Percentiles rank a stretch among this genome's conserved stretches.
Evolutionary conservation across 225 moss, liverwort and hornwort genomes (phyloP).

Genomic region (Marchantia polymorpha): DNA sequence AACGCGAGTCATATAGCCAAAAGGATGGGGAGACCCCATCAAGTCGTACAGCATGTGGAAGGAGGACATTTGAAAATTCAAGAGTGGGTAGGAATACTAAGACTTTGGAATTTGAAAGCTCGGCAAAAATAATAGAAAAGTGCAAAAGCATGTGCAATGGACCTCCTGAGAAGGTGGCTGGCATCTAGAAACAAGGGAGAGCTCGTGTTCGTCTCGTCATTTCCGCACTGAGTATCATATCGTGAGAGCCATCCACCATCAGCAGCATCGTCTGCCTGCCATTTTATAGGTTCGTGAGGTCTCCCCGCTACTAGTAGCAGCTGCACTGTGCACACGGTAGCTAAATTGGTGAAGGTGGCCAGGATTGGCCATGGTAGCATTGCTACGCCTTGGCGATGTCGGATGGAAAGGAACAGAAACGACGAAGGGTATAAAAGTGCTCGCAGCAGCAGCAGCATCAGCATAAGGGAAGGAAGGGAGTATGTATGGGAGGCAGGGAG

Average conservation of each 20-base stretch:
- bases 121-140: not conserved
- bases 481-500: too few species aligned
- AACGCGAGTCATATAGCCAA: too few species aligned
- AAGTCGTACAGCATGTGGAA: too few species aligned
- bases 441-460: not conserved
- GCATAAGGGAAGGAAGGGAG: too few species aligned
- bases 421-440: not conserved
- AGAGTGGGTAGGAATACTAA: too few species aligned
- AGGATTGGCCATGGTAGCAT: not conserved
- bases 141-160: not conserved
- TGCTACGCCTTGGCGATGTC: conserved; percentile 7
- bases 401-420: not conserved
- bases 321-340: not conserved
- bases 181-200: conserved; percentile 2
- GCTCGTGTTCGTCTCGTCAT: conserved; percentile 2
- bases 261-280: not conserved
- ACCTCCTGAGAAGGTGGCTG: not conserved
- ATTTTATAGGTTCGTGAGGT: not conserved
- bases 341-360: not conserved
- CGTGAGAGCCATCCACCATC: too few species aligned
- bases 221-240: not conserved
- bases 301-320: not conserved
- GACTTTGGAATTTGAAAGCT: too few species aligned
- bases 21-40: too few species aligned
- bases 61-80: too few species aligned